These are phyloP conservation scores for Amorphotheca resinae DNA, from an alignment of 495 filamentous ascomycete species.

Conservation along the genomic window DNA sequence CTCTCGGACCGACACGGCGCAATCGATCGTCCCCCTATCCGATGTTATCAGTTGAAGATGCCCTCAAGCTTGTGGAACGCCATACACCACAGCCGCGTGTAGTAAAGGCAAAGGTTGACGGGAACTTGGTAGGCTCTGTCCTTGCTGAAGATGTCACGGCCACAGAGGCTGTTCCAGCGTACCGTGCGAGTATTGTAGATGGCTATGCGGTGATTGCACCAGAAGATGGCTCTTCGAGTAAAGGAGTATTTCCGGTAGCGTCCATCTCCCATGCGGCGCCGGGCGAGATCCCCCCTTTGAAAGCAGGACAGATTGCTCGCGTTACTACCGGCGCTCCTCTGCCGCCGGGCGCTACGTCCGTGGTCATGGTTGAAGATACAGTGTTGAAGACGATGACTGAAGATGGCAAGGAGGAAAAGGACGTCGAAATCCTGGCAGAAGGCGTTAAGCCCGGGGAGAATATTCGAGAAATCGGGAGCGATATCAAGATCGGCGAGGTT, in stretches of 20 bases:
- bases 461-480: constrained; percentile 81
- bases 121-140: constrained; percentile 55
- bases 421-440: constrained; percentile 70
- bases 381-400: constrained; percentile 56
- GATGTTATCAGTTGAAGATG: constrained; percentile 77
- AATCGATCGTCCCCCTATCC: constrained; percentile 83
- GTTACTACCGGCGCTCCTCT: constrained; percentile 93
- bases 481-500: constrained; percentile 52
- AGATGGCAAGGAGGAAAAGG: constrained; percentile 72
- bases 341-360: constrained; percentile 75
- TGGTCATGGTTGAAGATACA: constrained; percentile 98
- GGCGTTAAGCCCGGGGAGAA: constrained; percentile 73
- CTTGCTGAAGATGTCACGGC: constrained; percentile 76
- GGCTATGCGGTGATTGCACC: constrained; percentile 75
- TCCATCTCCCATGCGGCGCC: constrained; percentile 75
- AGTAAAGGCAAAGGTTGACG: constrained; percentile 44
- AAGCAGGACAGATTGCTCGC: constrained; percentile 64
- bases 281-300: constrained; percentile 44
- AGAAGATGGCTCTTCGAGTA: constrained; percentile 42
- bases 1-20: constrained; percentile 60
- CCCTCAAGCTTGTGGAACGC: constrained; percentile 55
- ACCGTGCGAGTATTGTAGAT: constrained; percentile 91
- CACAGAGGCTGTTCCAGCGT: constrained; percentile 76
- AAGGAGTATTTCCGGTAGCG: constrained; percentile 74
- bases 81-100: constrained; percentile 50